Base-by-base conservation (phyloP, 2,329 filamentous ascomycete species). In the Sporothrix pseudoabietina region DNA sequence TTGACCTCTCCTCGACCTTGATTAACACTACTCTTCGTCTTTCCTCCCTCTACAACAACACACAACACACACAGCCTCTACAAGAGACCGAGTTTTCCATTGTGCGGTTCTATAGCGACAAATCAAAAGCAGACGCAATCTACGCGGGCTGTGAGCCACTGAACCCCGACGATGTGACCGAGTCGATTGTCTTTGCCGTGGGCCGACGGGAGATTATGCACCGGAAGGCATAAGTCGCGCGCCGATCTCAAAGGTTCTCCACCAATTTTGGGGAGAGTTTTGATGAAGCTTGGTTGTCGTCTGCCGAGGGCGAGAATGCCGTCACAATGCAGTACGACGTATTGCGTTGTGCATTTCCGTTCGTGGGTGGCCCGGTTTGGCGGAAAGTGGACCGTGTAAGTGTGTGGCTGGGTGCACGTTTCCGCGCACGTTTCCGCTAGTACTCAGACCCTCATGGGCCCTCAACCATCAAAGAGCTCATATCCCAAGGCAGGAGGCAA, bases 51-150 rank as follows among this genome's bases (percentile, higher is more conserved):
- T 7, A 26, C 22, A 26, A 26, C 47, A 49, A 19, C 47, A 55
- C 26, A 59, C 63, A 26, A 5, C 44, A 26, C 71, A 55, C 14
- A 59, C 63, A 12, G 9, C 39, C 3, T 75, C 74, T 32, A 71
- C 75, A 16, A 74, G 94, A 97, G 86, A 97, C 94, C 63, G 93
- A 98, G 80, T 97, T 98, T 83, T 95, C 92, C 2, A 85, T 97
- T 22, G 92, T 97, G 57, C 87, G 94, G 75, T 97, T 96, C 82
- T 90, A 93, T 75, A 94, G 94, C 4, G 94, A 98, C 81, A 94
- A 94, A 85, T 16, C 1, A 5, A 59, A 32, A 16, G 30, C 30
- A 10, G 26, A 59, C 30, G 26, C 26, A 4, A 26, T 59, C 14
- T 59, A 35, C 55, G 55, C 55, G 7, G 26, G 55, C 22, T 59